Base-by-base conservation (phyloP, 495 filamentous ascomycete species). In the Tuber umbilicatum region DNA sequence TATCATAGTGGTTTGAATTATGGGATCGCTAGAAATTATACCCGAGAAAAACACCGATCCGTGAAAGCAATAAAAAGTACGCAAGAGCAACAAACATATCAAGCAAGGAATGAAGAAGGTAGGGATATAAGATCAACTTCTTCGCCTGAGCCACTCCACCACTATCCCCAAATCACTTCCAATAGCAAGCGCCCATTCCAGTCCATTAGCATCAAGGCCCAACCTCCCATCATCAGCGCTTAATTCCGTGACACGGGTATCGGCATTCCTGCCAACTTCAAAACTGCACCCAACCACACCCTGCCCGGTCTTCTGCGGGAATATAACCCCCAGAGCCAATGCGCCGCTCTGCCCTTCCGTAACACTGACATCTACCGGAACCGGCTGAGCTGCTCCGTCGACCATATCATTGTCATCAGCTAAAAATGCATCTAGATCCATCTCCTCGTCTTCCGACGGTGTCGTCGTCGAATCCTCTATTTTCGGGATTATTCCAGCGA, bases 201-300 rank as follows among this genome's bases (percentile, higher is more conserved):
- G 35, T 2, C 45, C 78, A 9, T 67, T 69, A 39, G 14, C 78
- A 68, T 75, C 78, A 27, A 76, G 37, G 16, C n/a, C 47, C 71
- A 68, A 60, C 37, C 27, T 68, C 40, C 71, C 43, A 47, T 72
- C 74, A n/a, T 39, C 40, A 35, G 55, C 55, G 27, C 60, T 76
- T 27, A 67, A 71, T 27, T 43, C 74, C 50, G 72, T 74, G 21
- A 77, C 72, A 19, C 78, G 73, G 27, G 78, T 41, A 60, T 79
- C 77, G 17, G 77, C 77, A 35, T 79, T 79, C 60, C 77, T 74
- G 5, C 75, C 77, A 2, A 79, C 76, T 68, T 79, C 77, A 64
- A 64, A 64, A 27, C 14, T 64, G 55, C 55, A 64, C 55, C 55
- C 55, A 64, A 64, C 55, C 1, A 79, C 77, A 6, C 70, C 60